Evolutionary conservation across 495 filamentous ascomycete genomes (phyloP).

Genomic region (Neurospora terricola): DNA sequence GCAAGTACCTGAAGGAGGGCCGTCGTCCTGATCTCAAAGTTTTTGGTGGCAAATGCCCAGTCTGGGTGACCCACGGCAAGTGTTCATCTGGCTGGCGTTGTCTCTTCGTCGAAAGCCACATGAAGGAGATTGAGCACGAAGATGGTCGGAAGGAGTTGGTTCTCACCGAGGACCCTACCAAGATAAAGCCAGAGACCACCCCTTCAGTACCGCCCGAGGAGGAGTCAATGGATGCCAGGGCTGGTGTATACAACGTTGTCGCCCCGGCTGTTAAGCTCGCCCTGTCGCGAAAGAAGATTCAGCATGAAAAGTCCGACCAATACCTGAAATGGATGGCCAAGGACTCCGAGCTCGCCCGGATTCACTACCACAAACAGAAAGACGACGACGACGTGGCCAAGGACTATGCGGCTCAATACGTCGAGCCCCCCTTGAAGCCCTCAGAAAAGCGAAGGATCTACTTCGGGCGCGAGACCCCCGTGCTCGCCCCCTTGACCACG

Average conservation of each 20-base stretch:
- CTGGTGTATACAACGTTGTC: conserved; percentile 65
- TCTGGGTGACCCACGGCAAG: conserved; percentile 63
- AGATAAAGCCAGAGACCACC: conserved; percentile 7
- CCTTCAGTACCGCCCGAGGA: not conserved
- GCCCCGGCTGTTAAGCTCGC: conserved; percentile 53
- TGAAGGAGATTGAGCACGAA: conserved; percentile 56
- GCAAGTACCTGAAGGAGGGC: conserved; percentile 73
- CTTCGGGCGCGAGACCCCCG: conserved; percentile 85
- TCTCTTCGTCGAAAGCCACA: conserved; percentile 75
- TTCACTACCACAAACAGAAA: conserved; percentile 41
- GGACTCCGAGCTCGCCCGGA: conserved; percentile 39
- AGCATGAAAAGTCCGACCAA: conserved; percentile 58
- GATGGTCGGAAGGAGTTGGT: conserved; percentile 78
- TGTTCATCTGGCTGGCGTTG: conserved; percentile 88
- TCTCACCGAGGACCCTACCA: conserved; percentile 37
- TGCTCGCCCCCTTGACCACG: conserved; percentile 77
- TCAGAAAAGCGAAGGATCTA: conserved; percentile 91
- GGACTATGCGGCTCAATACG: conserved; percentile 68
- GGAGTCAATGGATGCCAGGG: not conserved
- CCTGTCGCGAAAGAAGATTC: conserved; percentile 55
- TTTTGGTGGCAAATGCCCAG: conserved; percentile 65
- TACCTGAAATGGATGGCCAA: conserved; percentile 68
- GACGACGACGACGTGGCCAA: conserved; percentile 36
- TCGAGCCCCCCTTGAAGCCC: conserved; percentile 73
- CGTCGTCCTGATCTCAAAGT: conserved; percentile 70